A percentile compares a stretch with the other conserved stretches of the same genome.
Evolutionary conservation across 1,284 basidiomycete species (phyloP).

Genomic region (Rhodotorula sp.): DNA sequence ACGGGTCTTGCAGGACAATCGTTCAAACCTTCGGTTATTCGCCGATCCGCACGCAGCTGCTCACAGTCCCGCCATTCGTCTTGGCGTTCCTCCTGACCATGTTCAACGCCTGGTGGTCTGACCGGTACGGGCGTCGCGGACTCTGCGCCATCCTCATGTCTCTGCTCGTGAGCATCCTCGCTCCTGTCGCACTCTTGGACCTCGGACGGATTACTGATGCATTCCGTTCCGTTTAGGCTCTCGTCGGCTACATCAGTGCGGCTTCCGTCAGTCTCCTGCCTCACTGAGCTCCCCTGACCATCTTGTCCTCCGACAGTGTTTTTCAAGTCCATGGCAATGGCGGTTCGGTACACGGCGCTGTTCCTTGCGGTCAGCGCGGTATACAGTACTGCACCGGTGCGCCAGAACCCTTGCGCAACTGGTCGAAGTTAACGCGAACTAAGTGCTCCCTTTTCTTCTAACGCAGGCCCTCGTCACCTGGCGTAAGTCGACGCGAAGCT

Average conservation of each 20-base stretch:
- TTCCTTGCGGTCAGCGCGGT: constrained; percentile 49
- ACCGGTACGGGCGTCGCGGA: constrained; percentile 38
- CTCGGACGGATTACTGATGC: neutral
- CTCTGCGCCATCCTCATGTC: constrained; percentile 36
- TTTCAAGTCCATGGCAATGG: constrained; percentile 30
- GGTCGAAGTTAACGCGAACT: constrained; percentile 30
- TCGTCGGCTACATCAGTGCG: constrained; percentile 46
- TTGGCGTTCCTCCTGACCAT: constrained; percentile 37
- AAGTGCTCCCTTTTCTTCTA: constrained; percentile 28
- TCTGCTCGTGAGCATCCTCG: constrained; percentile 9
- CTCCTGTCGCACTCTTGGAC: neutral
- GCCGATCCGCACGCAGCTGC: constrained; percentile 31
- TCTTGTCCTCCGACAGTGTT: constrained; percentile 20
- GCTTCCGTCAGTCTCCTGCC: no score
- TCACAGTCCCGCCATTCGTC: constrained; percentile 40
- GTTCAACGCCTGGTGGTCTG: constrained; percentile 39
- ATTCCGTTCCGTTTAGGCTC: constrained; percentile 4
- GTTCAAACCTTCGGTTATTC: constrained; percentile 34
- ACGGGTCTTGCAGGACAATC: neutral
- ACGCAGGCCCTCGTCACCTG: constrained; percentile 56
- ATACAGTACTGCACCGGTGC: constrained; percentile 46
- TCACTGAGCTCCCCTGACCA: neutral
- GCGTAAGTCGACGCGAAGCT: constrained; percentile 34
- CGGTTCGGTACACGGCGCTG: constrained; percentile 45
- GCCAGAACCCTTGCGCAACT: constrained; percentile 47